phyloP scores from a whole-genome alignment of 2,329 filamentous ascomycete species.

The Penicillium sp. region DNA sequence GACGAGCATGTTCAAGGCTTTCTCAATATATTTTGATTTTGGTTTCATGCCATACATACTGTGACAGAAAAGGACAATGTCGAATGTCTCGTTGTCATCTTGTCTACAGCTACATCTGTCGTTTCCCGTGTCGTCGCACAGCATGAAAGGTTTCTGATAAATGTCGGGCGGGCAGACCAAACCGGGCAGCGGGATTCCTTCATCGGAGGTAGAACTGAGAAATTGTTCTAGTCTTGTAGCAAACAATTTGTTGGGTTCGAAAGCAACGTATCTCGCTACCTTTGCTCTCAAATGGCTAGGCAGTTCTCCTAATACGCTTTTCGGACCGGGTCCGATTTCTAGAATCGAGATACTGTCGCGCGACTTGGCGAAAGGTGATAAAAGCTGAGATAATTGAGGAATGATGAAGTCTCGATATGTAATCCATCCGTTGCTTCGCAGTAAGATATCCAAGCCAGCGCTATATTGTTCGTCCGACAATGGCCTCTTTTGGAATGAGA shows the following conservation, averaged over 20 bases:
- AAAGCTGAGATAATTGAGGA: slow-evolving; percentile 43
- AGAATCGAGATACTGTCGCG: slow-evolving; percentile 52
- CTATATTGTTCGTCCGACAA: slow-evolving; percentile 49
- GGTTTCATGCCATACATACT: slow-evolving; percentile 63
- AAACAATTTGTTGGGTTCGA: slow-evolving; percentile 55
- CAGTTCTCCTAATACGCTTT: slow-evolving; percentile 55
- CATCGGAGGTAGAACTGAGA: no score
- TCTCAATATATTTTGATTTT: slow-evolving; percentile 48
- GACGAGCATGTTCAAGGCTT: slow-evolving; percentile 51
- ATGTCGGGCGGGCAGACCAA: slow-evolving; percentile 8
- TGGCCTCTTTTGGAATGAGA: neutral
- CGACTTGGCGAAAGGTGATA: slow-evolving; percentile 45
- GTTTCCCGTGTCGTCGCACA: slow-evolving; percentile 18
- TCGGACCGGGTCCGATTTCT: slow-evolving; percentile 61
- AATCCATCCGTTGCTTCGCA: slow-evolving; percentile 22
- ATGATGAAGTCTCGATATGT: slow-evolving; percentile 52
- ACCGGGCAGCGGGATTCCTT: no score
- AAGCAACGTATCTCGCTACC: slow-evolving; percentile 54
- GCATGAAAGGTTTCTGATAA: slow-evolving; percentile 7
- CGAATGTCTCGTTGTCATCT: slow-evolving; percentile 44
- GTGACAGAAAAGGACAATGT: slow-evolving; percentile 63
- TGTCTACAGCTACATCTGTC: neutral
- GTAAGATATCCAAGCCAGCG: slow-evolving; percentile 49
- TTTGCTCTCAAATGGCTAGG: slow-evolving; percentile 42
- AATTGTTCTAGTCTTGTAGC: no score